Evolutionary conservation across 1,139 yeast species (phyloP).

Genomic region (Pichia sp.): DNA sequence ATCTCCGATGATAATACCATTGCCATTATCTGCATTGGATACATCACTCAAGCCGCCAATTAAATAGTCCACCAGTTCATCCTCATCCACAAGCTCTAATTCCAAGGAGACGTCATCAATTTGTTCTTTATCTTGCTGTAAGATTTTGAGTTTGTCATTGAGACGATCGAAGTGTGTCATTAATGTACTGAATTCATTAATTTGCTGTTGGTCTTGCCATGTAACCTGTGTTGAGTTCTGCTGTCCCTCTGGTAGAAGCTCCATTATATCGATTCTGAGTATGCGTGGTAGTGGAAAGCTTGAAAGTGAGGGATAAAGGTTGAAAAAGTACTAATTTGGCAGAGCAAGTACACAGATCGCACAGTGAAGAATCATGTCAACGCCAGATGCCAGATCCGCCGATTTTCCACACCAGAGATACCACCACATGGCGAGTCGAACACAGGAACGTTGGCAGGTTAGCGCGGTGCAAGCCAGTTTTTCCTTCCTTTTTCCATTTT

Average conservation of each 20-base stretch:
- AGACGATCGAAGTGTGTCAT: constrained; percentile 61
- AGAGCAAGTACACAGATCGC: no score
- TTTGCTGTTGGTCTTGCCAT: constrained; percentile 84
- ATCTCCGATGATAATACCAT: constrained; percentile 5
- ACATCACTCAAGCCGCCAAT: constrained; percentile 42
- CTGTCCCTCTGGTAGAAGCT: constrained; percentile 54
- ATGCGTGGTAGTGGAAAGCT: no score
- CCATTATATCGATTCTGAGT: no score
- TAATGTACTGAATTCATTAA: constrained; percentile 80
- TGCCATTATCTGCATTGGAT: constrained; percentile 10
- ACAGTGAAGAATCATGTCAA: no score
- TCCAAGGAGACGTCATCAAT: constrained; percentile 82
- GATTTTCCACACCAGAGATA: no score
- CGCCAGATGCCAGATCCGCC: no score
- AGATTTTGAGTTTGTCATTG: constrained; percentile 41
- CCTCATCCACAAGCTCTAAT: constrained; percentile 79
- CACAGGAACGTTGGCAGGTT: no score
- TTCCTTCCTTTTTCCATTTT: no score
- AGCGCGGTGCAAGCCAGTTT: no score
- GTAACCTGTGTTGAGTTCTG: constrained; percentile 68
- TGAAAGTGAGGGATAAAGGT: no score
- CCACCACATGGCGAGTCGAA: no score
- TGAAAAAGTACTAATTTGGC: no score
- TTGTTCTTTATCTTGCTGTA: constrained; percentile 73
- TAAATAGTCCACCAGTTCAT: constrained; percentile 54